These are phyloP conservation scores for Bipolaris zeicola DNA, from an alignment of 2,329 filamentous ascomycete species.

Conservation along the genomic window DNA sequence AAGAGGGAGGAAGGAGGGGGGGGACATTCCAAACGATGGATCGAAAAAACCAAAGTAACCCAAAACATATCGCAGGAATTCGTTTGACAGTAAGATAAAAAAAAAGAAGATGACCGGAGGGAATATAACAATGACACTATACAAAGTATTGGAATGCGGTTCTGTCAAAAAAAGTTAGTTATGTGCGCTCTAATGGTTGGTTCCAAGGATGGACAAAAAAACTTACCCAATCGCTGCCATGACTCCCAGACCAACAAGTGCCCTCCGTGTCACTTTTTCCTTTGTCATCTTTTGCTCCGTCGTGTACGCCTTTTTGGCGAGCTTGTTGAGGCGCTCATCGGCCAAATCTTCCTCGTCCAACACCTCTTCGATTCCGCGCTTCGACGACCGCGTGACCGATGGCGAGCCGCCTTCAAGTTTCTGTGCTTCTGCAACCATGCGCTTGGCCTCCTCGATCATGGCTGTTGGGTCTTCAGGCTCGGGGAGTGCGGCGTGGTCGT, in stretches of 20 bases:
- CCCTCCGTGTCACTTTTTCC: slow-evolving; percentile 83
- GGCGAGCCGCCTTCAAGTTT: slow-evolving; percentile 52
- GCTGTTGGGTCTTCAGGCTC: slow-evolving; percentile 77
- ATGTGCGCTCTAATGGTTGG: background rate
- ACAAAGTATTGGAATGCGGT: slow-evolving; percentile 40
- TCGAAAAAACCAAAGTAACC: background rate
- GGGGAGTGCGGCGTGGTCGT: slow-evolving; percentile 68
- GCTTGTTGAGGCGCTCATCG: slow-evolving; percentile 68
- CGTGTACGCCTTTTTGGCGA: slow-evolving; percentile 61
- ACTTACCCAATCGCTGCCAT: slow-evolving; percentile 91
- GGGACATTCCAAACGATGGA: slow-evolving; percentile 1
- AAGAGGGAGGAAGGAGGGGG: background rate
- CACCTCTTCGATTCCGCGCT: slow-evolving; percentile 62
- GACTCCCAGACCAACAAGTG: slow-evolving; percentile 82
- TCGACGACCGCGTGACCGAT: slow-evolving; percentile 29
- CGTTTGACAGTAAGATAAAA: background rate
- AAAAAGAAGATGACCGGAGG: background rate
- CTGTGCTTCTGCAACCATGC: slow-evolving; percentile 80
- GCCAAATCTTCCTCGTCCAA: slow-evolving; percentile 58
- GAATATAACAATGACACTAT: slow-evolving; percentile 5
- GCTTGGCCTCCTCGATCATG: slow-evolving; percentile 84
- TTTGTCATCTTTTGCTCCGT: slow-evolving; percentile 80
- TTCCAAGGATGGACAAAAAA: background rate
- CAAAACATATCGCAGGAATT: slow-evolving; percentile 17
- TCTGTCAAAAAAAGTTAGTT: slow-evolving; percentile 26